phyloP scores from a whole-genome alignment of 2,329 filamentous ascomycete genomes.

The Davidsoniella neocaledoniae region DNA sequence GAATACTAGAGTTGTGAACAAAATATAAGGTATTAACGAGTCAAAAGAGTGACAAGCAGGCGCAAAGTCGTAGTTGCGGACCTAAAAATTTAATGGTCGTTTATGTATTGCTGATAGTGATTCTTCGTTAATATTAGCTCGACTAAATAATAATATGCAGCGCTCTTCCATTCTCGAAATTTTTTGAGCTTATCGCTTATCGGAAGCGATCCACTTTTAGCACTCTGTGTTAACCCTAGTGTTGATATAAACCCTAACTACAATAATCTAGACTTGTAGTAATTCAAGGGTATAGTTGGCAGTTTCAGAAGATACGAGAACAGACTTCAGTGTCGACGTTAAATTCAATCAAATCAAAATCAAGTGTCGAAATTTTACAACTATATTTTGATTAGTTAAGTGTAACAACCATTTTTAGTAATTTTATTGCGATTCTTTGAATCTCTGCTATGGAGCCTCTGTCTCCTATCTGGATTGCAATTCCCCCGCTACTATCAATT shows the following conservation, averaged over 20 bases:
- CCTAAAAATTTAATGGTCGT: not conserved
- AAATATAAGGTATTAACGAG: not conserved
- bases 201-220: not conserved
- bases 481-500: constrained; percentile 20
- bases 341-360: no score
- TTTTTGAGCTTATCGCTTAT: constrained; percentile 11
- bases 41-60: not conserved
- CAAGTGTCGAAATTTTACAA: no score
- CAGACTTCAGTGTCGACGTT: no score
- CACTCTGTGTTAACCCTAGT: no score
- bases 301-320: not conserved
- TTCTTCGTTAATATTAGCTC: not conserved
- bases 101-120: not conserved
- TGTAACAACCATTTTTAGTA: not conserved
- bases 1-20: not conserved
- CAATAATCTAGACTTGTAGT: no score
- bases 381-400: not conserved
- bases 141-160: not conserved
- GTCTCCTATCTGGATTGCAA: constrained; percentile 15
- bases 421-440: not conserved
- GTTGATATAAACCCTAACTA: no score
- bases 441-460: constrained; percentile 6
- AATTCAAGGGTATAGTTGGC: not conserved
- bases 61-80: not conserved
- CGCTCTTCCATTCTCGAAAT: constrained; percentile 1